Evolutionary conservation across 1,284 basidiomycete species (phyloP).

Genomic region (Sanghuangporus sanghuang): DNA sequence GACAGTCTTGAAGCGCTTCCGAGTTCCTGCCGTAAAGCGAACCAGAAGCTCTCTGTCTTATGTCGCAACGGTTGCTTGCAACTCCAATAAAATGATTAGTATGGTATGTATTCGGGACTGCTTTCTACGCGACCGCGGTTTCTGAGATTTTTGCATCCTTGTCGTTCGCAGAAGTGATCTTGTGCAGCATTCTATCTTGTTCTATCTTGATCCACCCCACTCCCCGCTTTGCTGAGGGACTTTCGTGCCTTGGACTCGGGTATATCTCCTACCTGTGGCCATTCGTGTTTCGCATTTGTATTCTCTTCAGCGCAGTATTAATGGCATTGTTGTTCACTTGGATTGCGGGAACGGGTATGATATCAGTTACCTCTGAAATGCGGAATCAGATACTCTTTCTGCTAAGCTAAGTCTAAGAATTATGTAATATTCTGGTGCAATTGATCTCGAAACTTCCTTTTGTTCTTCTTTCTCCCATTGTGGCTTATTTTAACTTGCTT

Average conservation of each 20-base stretch:
- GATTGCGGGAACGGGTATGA: no score
- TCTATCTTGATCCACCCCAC: no score
- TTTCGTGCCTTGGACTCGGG: no score
- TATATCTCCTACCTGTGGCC: neutral
- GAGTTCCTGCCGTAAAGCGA: neutral
- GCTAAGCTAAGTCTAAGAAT: neutral
- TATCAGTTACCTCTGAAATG: neutral
- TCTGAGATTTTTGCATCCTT: neutral
- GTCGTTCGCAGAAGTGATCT: neutral
- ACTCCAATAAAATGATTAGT: neutral
- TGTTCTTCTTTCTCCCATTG: neutral
- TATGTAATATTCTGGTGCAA: neutral
- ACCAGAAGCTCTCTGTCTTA: neutral
- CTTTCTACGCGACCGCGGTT: neutral
- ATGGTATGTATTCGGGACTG: neutral
- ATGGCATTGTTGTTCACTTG: no score
- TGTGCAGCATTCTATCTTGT: no score
- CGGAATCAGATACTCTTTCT: neutral
- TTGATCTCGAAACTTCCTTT: neutral
- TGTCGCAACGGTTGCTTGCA: neutral
- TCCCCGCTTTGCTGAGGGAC: no score
- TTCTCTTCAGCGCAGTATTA: no score
- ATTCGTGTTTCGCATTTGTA: no score
- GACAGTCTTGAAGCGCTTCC: neutral
- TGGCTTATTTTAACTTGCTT: neutral